These are phyloP conservation scores for Bisporella sp. DNA, from an alignment of 2,329 filamentous ascomycete species.

Conservation along the genomic window DNA sequence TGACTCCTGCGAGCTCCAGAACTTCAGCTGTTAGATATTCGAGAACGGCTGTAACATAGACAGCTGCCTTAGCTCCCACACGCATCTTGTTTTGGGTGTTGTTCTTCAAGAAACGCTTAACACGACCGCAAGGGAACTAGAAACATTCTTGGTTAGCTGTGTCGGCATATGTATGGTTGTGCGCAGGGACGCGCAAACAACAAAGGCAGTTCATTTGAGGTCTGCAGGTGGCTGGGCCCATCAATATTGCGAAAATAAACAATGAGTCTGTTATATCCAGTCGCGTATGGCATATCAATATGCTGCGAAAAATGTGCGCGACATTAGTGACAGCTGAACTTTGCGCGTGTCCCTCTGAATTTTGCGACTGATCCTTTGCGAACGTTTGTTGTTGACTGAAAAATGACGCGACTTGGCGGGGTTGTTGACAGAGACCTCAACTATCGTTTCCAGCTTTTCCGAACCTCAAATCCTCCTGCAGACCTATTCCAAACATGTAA, in stretches of 20 bases:
- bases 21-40: slow-evolving; percentile 98
- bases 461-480: slow-evolving; percentile 2
- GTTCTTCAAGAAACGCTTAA: slow-evolving; percentile 99
- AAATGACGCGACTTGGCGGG: slow-evolving; percentile 24
- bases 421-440: slow-evolving; percentile 13
- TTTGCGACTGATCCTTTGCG: slow-evolving; percentile 1
- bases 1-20: slow-evolving; percentile 85
- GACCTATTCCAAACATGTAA: neutral
- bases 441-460: slow-evolving; percentile 3
- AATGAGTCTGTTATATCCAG: neutral
- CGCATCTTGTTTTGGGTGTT: slow-evolving; percentile 99
- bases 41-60: slow-evolving; percentile 96
- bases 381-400: slow-evolving; percentile 9
- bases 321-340: slow-evolving; percentile 13
- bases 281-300: slow-evolving; percentile 2
- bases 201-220: too few species aligned
- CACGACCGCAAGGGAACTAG: slow-evolving; percentile 97
- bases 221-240: too few species aligned
- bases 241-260: too few species aligned
- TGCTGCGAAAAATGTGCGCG: neutral
- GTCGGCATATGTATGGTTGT: neutral
- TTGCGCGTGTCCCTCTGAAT: neutral
- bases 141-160: slow-evolving; percentile 1
- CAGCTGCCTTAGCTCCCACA: slow-evolving; percentile 95
- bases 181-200: too few species aligned